phyloP scores from a whole-genome alignment of 257 asterid genomes.

The Solanum peruvianum region DNA sequence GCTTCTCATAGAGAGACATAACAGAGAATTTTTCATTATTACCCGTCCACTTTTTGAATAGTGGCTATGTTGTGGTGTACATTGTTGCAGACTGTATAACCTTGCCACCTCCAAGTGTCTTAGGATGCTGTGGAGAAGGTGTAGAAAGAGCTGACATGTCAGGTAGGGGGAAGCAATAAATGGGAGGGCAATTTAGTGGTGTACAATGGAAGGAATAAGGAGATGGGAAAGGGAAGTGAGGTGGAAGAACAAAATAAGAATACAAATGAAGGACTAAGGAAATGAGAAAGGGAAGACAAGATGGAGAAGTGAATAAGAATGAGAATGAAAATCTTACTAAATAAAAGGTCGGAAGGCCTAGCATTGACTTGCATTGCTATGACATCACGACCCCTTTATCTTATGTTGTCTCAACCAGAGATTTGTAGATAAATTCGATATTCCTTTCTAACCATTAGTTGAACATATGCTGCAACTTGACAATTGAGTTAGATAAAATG shows the following conservation, averaged over 20 bases:
- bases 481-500: background rate
- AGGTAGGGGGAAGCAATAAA: background rate
- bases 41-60: background rate
- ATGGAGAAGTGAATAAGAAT: too few relatives aligned
- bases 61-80: background rate
- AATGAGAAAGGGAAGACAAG: too few relatives aligned
- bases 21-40: background rate
- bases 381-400: background rate
- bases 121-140: background rate
- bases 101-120: background rate
- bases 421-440: too few relatives aligned
- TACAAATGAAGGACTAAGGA: too few relatives aligned
- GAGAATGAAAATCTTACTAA: too few relatives aligned
- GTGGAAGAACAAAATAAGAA: too few relatives aligned
- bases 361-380: too few relatives aligned
- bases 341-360: too few relatives aligned
- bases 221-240: background rate
- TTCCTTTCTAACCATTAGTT: background rate
- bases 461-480: background rate
- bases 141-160: background rate
- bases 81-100: background rate
- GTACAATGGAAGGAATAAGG: background rate
- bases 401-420: background rate
- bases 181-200: background rate
- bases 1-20: background rate